Conservation (phyloP, 768 basidiomycete genomes). For the Brasilioporus rufonigricans region DNA sequence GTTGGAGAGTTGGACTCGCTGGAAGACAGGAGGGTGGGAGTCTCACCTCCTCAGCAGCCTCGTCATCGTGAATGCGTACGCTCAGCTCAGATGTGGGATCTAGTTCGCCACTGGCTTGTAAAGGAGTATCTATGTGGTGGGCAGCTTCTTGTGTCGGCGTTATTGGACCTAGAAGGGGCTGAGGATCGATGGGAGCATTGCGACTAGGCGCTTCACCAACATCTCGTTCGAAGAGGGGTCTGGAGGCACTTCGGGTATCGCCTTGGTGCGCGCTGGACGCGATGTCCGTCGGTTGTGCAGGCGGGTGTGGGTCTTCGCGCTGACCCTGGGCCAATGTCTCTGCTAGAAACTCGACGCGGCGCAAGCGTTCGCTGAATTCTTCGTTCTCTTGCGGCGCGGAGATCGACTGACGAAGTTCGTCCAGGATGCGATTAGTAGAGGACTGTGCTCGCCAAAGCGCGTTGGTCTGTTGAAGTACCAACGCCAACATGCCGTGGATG, state of each 20-base stretch:
- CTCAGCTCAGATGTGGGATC: background rate
- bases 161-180: background rate
- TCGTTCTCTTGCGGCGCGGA: slow-evolving; percentile 37
- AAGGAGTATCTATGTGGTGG: background rate
- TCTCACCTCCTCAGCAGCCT: background rate
- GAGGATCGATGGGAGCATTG: background rate
- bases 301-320: background rate
- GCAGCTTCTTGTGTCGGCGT: background rate
- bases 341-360: slow-evolving; percentile 11
- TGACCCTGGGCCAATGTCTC: slow-evolving; percentile 7
- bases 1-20: background rate
- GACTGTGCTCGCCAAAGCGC: slow-evolving; percentile 60
- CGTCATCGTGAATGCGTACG: background rate
- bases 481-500: slow-evolving; percentile 50
- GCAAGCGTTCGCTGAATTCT: slow-evolving; percentile 31
- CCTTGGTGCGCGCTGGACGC: background rate
- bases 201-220: background rate
- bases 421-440: slow-evolving; percentile 54
- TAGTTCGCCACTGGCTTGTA: background rate
- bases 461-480: slow-evolving; percentile 55
- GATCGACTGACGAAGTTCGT: slow-evolving; percentile 51
- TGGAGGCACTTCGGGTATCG: background rate
- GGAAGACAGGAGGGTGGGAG: background rate
- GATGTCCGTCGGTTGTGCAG: too few species aligned
- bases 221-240: background rate